Conservation (phyloP, 2,329 filamentous ascomycete species). For the Monilinia fructicola region DNA sequence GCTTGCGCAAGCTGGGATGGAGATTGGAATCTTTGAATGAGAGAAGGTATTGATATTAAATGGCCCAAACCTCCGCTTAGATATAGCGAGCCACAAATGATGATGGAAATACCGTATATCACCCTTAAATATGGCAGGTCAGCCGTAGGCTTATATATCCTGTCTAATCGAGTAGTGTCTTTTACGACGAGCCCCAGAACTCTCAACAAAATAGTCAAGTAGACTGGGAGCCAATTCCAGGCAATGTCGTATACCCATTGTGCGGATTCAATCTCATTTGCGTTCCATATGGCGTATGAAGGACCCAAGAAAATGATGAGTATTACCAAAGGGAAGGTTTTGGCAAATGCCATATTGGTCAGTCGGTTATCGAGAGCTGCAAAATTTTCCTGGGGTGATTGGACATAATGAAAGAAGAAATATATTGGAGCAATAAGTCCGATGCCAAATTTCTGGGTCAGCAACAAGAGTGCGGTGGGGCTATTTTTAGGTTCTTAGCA, state of each 20-base stretch:
- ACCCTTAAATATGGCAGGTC: slow-evolving; percentile 28
- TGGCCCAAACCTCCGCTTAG: slow-evolving; percentile 35
- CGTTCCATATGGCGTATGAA: slow-evolving; percentile 32
- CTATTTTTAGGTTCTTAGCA: slow-evolving; percentile 32
- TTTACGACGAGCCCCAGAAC: neutral
- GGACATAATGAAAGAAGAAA: slow-evolving; percentile 43
- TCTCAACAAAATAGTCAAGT: slow-evolving; percentile 25
- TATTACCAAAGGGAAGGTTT: slow-evolving; percentile 39
- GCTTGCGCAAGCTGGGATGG: neutral
- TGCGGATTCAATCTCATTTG: slow-evolving; percentile 27
- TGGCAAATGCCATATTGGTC: slow-evolving; percentile 36
- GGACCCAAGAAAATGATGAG: slow-evolving; percentile 37
- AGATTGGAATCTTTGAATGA: neutral
- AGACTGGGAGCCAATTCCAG: slow-evolving; percentile 47
- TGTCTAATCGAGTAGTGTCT: slow-evolving; percentile 10
- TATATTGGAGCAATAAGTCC: slow-evolving; percentile 42
- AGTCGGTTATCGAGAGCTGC: slow-evolving; percentile 41
- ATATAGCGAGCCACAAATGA: neutral
- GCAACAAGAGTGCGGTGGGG: slow-evolving; percentile 1
- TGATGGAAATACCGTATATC: slow-evolving; percentile 23
- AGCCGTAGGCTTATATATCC: slow-evolving; percentile 12
- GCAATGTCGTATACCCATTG: slow-evolving; percentile 36
- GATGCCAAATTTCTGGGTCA: slow-evolving; percentile 37
- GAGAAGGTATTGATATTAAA: slow-evolving; percentile 27
- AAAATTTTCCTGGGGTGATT: slow-evolving; percentile 41